phyloP scores from a whole-genome alignment of 805 yeast genomes.

The Saccharomycopsis sp. region DNA sequence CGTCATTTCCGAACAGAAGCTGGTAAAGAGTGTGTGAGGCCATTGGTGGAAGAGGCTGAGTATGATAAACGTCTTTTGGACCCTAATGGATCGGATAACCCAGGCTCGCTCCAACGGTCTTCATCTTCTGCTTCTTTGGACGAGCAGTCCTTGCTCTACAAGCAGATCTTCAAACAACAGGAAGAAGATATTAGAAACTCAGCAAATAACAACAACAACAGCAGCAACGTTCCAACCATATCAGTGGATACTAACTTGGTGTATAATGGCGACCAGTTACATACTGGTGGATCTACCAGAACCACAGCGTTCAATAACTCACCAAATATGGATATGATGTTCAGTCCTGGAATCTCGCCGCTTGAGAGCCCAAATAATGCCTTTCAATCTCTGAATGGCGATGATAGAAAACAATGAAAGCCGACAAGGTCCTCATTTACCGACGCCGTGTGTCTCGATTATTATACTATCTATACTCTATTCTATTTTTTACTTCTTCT shows the following conservation, averaged over 20 bases:
- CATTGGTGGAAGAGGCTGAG: slow-evolving; percentile 55
- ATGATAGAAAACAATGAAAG: background rate
- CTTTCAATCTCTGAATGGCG: background rate
- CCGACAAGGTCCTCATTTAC: no score
- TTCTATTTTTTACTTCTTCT: background rate
- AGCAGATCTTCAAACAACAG: background rate
- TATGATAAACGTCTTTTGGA: slow-evolving; percentile 22
- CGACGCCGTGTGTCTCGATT: background rate
- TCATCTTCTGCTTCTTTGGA: background rate
- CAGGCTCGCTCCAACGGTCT: background rate
- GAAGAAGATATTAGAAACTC: background rate
- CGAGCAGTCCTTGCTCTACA: background rate
- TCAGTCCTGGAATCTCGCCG: background rate
- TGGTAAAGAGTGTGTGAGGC: slow-evolving; percentile 65
- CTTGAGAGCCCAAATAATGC: background rate
- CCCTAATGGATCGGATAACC: background rate
- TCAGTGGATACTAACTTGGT: background rate
- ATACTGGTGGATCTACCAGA: background rate
- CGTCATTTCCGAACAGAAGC: slow-evolving; percentile 77
- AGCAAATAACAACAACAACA: background rate
- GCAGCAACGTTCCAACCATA: background rate
- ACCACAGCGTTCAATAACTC: background rate
- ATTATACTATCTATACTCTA: background rate
- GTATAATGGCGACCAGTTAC: background rate
- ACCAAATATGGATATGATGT: background rate